Evolutionary conservation across 2,329 filamentous ascomycete genomes (phyloP).

Genomic region (Claviceps cyperi): DNA sequence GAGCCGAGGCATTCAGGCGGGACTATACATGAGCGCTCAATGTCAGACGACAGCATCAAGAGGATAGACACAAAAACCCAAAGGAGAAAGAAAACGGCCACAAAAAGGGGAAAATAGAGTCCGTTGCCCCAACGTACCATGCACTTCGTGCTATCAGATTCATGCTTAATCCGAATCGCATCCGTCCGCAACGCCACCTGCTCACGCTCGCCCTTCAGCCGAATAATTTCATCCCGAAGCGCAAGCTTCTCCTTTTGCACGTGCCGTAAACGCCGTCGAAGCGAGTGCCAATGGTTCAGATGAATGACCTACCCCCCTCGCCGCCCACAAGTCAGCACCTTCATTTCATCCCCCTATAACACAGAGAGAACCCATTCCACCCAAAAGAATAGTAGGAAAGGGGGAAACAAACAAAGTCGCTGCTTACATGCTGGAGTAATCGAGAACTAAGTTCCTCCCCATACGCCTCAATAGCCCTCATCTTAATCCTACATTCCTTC

Average conservation of each 20-base stretch:
- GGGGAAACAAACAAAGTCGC: neutral
- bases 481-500: constrained; percentile 40
- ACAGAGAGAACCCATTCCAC: too few relatives aligned
- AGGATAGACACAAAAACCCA: neutral
- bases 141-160: constrained; percentile 36
- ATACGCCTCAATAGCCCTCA: constrained; percentile 42
- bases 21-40: constrained; percentile 13
- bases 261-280: constrained; percentile 42
- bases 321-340: neutral
- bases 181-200: constrained; percentile 49
- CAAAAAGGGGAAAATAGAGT: neutral
- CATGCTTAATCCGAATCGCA: constrained; percentile 44
- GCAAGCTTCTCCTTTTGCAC: constrained; percentile 42
- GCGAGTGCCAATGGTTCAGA: constrained; percentile 41
- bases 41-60: neutral
- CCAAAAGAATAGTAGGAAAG: neutral
- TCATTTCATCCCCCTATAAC: too few relatives aligned
- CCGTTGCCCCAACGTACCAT: constrained; percentile 25
- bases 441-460: constrained; percentile 39
- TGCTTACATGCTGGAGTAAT: constrained; percentile 43
- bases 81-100: neutral
- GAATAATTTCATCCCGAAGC: constrained; percentile 45
- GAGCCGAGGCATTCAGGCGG: constrained; percentile 38
- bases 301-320: constrained; percentile 33
- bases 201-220: constrained; percentile 43